Evolutionary conservation across 192 early-diverging fungal genomes (phyloP).

Genomic region (Umbelopsis ramanniana): DNA sequence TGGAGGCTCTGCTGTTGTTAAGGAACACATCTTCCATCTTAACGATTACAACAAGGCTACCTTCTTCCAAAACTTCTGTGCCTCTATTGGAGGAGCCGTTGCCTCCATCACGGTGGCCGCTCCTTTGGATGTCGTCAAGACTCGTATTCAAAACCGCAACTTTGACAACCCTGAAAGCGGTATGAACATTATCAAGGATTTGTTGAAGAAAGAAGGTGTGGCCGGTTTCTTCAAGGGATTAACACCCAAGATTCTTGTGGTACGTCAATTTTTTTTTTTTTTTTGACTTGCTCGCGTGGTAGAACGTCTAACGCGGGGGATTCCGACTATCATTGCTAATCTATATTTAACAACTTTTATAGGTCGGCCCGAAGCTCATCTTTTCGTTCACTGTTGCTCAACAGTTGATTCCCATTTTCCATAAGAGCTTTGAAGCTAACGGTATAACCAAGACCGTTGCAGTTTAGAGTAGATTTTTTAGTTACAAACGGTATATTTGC

Average conservation of each 20-base stretch:
- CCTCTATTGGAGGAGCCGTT: constrained; percentile 94
- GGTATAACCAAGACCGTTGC: constrained; percentile 13
- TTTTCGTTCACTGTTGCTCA: constrained; percentile 98
- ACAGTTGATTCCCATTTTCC: constrained; percentile 86
- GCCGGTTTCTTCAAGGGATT: constrained; percentile 96
- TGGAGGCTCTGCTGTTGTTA: constrained; percentile 91
- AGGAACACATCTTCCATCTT: constrained; percentile 90
- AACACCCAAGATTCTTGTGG: constrained; percentile 83
- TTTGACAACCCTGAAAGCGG: constrained; percentile 90
- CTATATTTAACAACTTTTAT: constrained; percentile 51
- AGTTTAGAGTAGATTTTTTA: not conserved
- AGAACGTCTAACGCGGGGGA: not conserved
- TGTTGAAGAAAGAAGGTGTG: constrained; percentile 93
- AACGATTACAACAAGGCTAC: constrained; percentile 95
- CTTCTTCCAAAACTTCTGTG: constrained; percentile 97
- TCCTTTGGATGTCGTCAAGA: constrained; percentile 99
- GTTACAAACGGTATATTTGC: not conserved
- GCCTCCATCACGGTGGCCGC: constrained; percentile 94
- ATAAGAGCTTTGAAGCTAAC: constrained; percentile 28
- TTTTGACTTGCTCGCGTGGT: constrained; percentile 10
- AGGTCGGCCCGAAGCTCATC: constrained; percentile 92
- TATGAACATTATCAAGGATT: constrained; percentile 81
- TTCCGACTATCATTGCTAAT: constrained; percentile 16
- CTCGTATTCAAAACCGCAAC: constrained; percentile 94
- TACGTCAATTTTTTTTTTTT: constrained; percentile 28